Evolutionary conservation across 1,139 yeast species (phyloP).

Genomic region (Pichia sp.): DNA sequence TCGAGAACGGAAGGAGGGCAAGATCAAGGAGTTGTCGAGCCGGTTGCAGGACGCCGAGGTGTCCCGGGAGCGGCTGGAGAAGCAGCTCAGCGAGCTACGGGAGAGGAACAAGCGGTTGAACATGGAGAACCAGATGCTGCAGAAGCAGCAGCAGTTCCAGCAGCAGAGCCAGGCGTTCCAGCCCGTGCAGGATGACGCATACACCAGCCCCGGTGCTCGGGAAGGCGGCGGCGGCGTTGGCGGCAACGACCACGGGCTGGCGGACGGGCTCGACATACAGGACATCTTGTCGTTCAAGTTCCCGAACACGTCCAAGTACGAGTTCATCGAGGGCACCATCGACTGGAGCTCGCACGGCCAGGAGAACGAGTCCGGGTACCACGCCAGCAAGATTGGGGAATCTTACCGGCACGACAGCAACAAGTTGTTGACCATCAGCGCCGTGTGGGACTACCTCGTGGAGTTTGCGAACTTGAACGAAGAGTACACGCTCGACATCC

Average conservation of each 20-base stretch:
- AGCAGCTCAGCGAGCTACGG: conserved; percentile 52
- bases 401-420: conserved; percentile 32
- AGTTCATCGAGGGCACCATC: conserved; percentile 26
- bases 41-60: conserved; percentile 58
- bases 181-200: background rate
- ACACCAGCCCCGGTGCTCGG: background rate
- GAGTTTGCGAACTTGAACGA: conserved; percentile 47
- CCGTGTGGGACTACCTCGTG: conserved; percentile 75
- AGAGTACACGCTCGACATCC: conserved; percentile 49
- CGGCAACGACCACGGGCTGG: too few relatives aligned
- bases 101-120: conserved; percentile 51
- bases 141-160: conserved; percentile 17
- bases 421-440: conserved; percentile 64
- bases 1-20: conserved; percentile 76
- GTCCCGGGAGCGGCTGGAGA: conserved; percentile 48
- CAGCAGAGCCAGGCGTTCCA: background rate
- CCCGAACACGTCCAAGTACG: conserved; percentile 21
- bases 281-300: conserved; percentile 13
- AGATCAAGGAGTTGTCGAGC: conserved; percentile 61
- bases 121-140: conserved; percentile 56
- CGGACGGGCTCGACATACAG: background rate
- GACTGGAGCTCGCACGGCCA: conserved; percentile 17
- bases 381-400: conserved; percentile 11
- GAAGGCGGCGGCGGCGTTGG: background rate
- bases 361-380: background rate